Base-by-base conservation (phyloP, 345 rosid species). In the Fremontodendron californicum region DNA sequence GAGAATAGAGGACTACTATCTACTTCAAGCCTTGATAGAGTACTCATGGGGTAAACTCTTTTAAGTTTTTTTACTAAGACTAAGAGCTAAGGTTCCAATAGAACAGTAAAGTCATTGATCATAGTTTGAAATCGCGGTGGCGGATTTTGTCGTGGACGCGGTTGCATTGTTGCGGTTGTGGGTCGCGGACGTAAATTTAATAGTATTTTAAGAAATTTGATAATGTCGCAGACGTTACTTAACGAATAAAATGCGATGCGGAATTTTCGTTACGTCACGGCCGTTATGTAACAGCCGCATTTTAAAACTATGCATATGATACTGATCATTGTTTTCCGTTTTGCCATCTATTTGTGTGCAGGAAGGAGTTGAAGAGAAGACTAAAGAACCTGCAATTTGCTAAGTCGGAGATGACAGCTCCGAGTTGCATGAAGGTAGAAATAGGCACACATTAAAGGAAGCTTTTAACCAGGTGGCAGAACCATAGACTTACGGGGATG, bases 1-100 rank as follows among this genome's bases (percentile, higher is more conserved):
- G 99, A 96, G 88, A 96, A 96, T 49, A 84, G 93, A 65, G 98
- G 99, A 60, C 71, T 93, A 48, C 80, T 96, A 62, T 83, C 96
- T 3, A 68, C 94, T 60, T 88, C 97, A 0, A 81, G 81, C 42
- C 84, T 84, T 13, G 99, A 96, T 77, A 86, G 94, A 43, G 79
- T 81, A 71, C 96, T 96, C 75, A 85, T 91, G 85, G 87, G 91
- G 96, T 90, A 79, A 62, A 12, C 2, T 51, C 9, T 15, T 42
- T 16, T 15, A 35, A 9, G 49, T 15, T 4, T 46, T 25, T 9
- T n/a, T n/a, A n/a, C n/a, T n/a, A n/a, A n/a, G n/a, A n/a, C n/a
- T 3, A 19, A 64, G 25, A 7, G 19, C 21, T 31, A 19, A 29
- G 21, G 1, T 39, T 21, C 23, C 4, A 42, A n/a, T n/a, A n/a